Conservation (phyloP, 2,329 filamentous ascomycete genomes). For the Tricladium varicosporioides region DNA sequence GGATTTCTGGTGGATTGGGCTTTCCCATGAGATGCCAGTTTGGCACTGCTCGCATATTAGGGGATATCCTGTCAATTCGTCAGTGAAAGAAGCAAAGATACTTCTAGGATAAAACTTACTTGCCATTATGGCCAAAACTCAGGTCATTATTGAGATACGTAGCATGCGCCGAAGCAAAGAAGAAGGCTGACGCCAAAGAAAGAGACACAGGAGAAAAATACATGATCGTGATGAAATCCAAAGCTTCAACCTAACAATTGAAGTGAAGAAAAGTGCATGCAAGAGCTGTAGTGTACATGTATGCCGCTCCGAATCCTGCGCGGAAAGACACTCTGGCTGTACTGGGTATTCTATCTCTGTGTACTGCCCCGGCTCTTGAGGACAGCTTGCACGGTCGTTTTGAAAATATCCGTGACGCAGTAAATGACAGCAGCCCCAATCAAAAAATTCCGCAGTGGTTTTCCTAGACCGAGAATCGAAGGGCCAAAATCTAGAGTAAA, state of each 20-base stretch:
- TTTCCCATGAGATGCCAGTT: constrained; percentile 36
- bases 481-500: constrained; percentile 51
- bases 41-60: constrained; percentile 30
- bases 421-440: constrained; percentile 45
- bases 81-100: constrained; percentile 1
- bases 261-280: constrained; percentile 6
- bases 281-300: constrained; percentile 1
- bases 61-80: constrained; percentile 29
- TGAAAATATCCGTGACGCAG: constrained; percentile 39
- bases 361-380: constrained; percentile 21
- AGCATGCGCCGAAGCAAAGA: constrained; percentile 31
- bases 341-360: constrained; percentile 10
- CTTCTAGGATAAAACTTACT: constrained; percentile 22
- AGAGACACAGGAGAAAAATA: constrained; percentile 25
- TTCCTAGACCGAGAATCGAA: constrained; percentile 46
- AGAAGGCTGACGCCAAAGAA: constrained; percentile 23
- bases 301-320: background rate
- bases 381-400: constrained; percentile 32
- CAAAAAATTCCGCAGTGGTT: constrained; percentile 49
- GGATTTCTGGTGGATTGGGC: constrained; percentile 56
- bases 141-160: constrained; percentile 33
- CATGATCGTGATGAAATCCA: constrained; percentile 18
- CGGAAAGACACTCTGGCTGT: constrained; percentile 8
- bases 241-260: constrained; percentile 10
- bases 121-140: constrained; percentile 45